Evolutionary conservation across 2,329 filamentous ascomycete genomes (phyloP).

Genomic region (Aspergillus sp.): DNA sequence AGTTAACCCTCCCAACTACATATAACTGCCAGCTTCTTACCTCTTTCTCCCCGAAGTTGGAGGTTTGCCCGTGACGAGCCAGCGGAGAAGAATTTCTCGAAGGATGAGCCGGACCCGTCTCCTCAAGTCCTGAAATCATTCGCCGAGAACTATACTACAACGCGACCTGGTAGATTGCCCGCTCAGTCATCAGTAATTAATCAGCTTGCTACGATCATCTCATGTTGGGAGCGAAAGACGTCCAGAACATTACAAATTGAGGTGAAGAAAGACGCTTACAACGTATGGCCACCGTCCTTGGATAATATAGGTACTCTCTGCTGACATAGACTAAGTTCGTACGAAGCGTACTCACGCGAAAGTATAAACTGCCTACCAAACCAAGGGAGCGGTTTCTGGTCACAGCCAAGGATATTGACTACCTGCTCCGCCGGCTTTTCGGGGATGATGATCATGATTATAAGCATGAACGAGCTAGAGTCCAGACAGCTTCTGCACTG

Average conservation of each 20-base stretch:
- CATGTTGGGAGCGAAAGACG: constrained; percentile 15
- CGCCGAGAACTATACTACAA: constrained; percentile 13
- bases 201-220: constrained; percentile 8
- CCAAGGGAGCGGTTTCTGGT: constrained; percentile 10
- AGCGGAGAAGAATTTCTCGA: constrained; percentile 2
- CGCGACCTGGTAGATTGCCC: constrained; percentile 2
- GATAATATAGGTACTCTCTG: neutral
- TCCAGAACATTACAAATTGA: constrained; percentile 1
- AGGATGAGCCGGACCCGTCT: constrained; percentile 9
- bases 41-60: constrained; percentile 2
- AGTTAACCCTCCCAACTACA: neutral
- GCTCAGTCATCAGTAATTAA: constrained; percentile 5
- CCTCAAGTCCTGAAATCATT: constrained; percentile 15
- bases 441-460: constrained; percentile 9
- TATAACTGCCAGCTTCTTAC: neutral
- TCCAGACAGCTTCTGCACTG: constrained; percentile 8
- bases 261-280: constrained; percentile 16
- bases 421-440: constrained; percentile 12
- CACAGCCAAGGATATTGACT: constrained; percentile 19
- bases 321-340: constrained; percentile 12
- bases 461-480: constrained; percentile 8
- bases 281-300: constrained; percentile 1
- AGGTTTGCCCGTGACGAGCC: constrained; percentile 2
- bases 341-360: constrained; percentile 6
- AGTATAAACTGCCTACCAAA: constrained; percentile 13